Percentiles rank a stretch among this genome's conserved stretches.
Evolutionary conservation across 768 basidiomycete genomes (phyloP).

Genomic region (Podaxis carcinomalis): DNA sequence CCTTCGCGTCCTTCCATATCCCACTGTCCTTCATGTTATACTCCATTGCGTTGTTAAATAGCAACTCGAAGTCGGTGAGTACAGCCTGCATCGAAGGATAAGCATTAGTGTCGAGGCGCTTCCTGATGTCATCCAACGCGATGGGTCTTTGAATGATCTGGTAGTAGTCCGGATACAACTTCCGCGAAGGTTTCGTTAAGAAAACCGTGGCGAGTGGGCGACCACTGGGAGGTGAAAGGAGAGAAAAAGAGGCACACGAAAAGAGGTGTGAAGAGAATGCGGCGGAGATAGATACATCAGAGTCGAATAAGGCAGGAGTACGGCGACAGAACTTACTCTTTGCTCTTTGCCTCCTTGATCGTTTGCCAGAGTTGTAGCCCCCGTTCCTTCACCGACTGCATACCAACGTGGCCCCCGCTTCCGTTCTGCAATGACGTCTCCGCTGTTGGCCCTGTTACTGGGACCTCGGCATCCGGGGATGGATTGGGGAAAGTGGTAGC

Average conservation of each 20-base stretch:
- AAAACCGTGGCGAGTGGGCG: constrained; percentile 61
- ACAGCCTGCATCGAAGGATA: constrained; percentile 67
- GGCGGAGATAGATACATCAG: constrained; percentile 12
- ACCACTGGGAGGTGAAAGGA: constrained; percentile 43
- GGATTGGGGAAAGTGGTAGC: constrained; percentile 23
- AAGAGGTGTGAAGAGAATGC: constrained; percentile 19
- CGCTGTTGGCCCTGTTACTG: constrained; percentile 28
- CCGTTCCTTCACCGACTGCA: constrained; percentile 54
- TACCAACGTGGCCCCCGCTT: constrained; percentile 19
- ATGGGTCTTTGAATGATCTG: constrained; percentile 74
- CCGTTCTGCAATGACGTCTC: constrained; percentile 16
- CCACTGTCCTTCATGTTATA: constrained; percentile 79
- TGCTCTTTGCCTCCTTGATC: constrained; percentile 78
- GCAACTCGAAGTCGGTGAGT: constrained; percentile 68
- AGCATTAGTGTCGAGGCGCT: constrained; percentile 52
- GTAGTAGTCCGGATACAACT: constrained; percentile 86
- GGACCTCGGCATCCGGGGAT: constrained; percentile 38
- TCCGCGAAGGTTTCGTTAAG: constrained; percentile 64
- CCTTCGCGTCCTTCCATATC: constrained; percentile 82
- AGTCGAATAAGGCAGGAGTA: constrained; percentile 39
- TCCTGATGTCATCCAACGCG: constrained; percentile 86
- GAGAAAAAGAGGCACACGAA: constrained; percentile 9
- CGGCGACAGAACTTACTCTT: constrained; percentile 71
- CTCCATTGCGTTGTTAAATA: constrained; percentile 76
- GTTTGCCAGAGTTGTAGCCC: constrained; percentile 73